Conservation (phyloP, 495 filamentous ascomycete species). For the Tricharina praecox region DNA sequence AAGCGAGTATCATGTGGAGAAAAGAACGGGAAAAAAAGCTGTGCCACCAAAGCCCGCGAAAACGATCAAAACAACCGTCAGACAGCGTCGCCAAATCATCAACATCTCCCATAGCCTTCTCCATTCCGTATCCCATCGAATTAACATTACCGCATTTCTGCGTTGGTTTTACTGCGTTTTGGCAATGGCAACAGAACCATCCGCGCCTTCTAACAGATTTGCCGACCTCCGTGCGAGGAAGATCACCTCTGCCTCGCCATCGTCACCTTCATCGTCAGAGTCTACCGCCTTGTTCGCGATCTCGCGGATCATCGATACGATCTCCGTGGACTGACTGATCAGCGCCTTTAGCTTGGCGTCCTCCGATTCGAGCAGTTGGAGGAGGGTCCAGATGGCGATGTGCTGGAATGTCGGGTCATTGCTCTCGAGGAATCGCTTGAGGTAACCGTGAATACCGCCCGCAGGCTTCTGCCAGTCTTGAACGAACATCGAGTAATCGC, state of each 20-base stretch:
- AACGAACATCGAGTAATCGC: slow-evolving; percentile 90
- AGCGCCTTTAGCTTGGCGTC: slow-evolving; percentile 67
- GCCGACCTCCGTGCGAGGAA: slow-evolving; percentile 76
- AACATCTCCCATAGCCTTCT: too few relatives aligned
- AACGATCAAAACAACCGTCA: too few relatives aligned
- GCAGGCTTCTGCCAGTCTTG: slow-evolving; percentile 83
- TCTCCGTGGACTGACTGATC: slow-evolving; percentile 71
- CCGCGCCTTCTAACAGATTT: slow-evolving; percentile 36
- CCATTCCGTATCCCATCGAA: too few relatives aligned
- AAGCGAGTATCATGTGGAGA: too few relatives aligned
- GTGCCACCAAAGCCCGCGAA: too few relatives aligned
- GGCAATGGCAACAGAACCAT: background rate
- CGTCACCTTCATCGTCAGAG: slow-evolving; percentile 73
- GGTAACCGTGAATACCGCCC: slow-evolving; percentile 87
- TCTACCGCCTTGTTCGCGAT: slow-evolving; percentile 84
- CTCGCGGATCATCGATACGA: slow-evolving; percentile 74
- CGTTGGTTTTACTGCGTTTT: too few relatives aligned
- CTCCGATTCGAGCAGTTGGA: slow-evolving; percentile 88
- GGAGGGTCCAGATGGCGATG: slow-evolving; percentile 94
- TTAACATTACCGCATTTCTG: too few relatives aligned
- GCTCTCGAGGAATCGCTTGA: slow-evolving; percentile 78
- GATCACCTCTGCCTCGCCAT: slow-evolving; percentile 77
- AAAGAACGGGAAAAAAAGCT: too few relatives aligned
- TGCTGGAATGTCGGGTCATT: slow-evolving; percentile 97
- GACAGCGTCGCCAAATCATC: too few relatives aligned